These are phyloP conservation scores for Liquidambar formosana DNA, from an alignment of 164 flowering plant genomes.

Conservation along the genomic window DNA sequence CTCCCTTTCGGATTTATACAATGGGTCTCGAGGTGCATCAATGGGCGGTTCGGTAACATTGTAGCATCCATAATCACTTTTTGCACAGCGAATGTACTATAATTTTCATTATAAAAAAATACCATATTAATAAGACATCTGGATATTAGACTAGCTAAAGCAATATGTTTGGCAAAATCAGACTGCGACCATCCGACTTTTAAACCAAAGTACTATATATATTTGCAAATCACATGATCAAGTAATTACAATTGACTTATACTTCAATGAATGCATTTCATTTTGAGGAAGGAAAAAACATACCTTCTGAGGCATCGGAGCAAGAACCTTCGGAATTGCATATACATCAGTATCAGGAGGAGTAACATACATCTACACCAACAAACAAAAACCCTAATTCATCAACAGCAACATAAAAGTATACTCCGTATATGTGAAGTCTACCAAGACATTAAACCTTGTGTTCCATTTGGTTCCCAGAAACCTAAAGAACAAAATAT, in stretches of 20 bases:
- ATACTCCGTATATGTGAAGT: neutral
- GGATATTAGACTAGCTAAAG: neutral
- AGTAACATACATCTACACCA: slow-evolving; percentile 90
- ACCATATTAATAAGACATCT: neutral
- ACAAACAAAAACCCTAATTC: slow-evolving; percentile 7
- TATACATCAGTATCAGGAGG: slow-evolving; percentile 96
- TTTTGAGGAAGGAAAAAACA: no score
- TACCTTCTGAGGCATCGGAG: slow-evolving; percentile 95
- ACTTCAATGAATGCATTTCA: no score
- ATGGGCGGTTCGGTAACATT: slow-evolving; percentile 91
- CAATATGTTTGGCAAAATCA: neutral
- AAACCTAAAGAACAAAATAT: neutral
- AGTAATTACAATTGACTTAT: no score
- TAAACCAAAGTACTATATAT: neutral
- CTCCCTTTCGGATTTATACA: slow-evolving; percentile 76
- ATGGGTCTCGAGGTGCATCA: slow-evolving; percentile 93
- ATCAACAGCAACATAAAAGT: slow-evolving; percentile 2
- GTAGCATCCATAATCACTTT: slow-evolving; percentile 83
- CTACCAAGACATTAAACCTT: neutral
- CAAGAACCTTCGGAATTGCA: slow-evolving; percentile 86
- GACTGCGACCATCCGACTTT: neutral
- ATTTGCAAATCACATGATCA: no score
- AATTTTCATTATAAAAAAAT: neutral
- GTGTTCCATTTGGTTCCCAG: neutral
- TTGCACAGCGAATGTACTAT: slow-evolving; percentile 88